Percentiles rank a stretch among this genome's conserved stretches.
Evolutionary conservation across 208 protist species (phyloP).

Genomic region (Crithidia expoeki): DNA sequence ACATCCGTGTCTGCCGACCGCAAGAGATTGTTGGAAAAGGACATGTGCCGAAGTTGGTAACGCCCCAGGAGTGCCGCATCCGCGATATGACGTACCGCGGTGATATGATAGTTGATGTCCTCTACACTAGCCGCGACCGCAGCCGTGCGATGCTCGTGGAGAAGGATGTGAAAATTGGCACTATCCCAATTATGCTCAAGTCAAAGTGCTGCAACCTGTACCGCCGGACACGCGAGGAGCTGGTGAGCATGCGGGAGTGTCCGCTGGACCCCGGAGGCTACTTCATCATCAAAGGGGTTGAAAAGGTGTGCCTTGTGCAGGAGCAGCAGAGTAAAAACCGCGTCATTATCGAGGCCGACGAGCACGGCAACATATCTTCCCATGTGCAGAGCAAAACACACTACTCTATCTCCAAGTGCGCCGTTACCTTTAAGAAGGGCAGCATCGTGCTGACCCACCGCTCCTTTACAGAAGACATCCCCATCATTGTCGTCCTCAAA

Average conservation of each 20-base stretch:
- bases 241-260: conserved; percentile 98
- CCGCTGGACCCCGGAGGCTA: conserved; percentile 99
- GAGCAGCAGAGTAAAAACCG: conserved; percentile 98
- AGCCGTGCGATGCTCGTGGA: conserved; percentile 59
- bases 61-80: conserved; percentile 96
- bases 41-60: conserved; percentile 73
- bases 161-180: conserved; percentile 95
- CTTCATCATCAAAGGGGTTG: conserved; percentile 99
- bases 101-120: conserved; percentile 88
- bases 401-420: conserved; percentile 95
- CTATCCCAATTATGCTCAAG: conserved; percentile 99
- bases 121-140: conserved; percentile 81
- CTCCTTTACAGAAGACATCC: conserved; percentile 98
- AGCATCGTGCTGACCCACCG: conserved; percentile 98
- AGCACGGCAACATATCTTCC: conserved; percentile 79
- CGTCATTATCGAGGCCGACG: conserved; percentile 96
- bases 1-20: conserved; percentile 82
- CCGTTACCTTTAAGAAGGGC: conserved; percentile 94
- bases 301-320: conserved; percentile 98
- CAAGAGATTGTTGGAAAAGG: conserved; percentile 86
- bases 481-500: conserved; percentile 97
- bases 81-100: conserved; percentile 95
- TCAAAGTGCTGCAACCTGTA: conserved; percentile 97
- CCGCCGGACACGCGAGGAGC: conserved; percentile 89
- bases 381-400: conserved; percentile 93